phyloP scores from a whole-genome alignment of 768 basidiomycete genomes.

The Podaxis carcinomalis region DNA sequence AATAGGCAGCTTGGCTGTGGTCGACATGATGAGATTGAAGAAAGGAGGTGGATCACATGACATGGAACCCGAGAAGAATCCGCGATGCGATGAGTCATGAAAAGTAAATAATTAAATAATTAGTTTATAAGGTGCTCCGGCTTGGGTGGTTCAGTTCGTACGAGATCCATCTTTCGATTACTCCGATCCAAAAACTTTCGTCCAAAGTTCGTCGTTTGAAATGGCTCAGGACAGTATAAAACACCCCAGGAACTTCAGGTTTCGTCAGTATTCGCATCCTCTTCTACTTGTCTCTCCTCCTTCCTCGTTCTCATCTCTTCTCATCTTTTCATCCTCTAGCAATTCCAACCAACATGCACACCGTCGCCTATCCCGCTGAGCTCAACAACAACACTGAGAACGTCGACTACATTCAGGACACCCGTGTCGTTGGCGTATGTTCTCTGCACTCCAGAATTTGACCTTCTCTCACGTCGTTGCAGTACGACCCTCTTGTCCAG shows the following conservation, averaged over 20 bases:
- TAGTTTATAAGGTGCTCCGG: constrained; percentile 1
- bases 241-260: constrained; percentile 24
- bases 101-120: background rate
- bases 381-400: constrained; percentile 62
- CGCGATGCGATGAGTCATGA: background rate
- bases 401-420: constrained; percentile 76
- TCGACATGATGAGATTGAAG: background rate
- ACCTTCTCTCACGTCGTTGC: constrained; percentile 1
- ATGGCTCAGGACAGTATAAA: constrained; percentile 30
- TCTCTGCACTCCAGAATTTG: background rate
- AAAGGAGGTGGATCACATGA: background rate
- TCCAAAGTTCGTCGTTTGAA: constrained; percentile 2
- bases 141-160: constrained; percentile 11
- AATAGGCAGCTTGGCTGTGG: constrained; percentile 18
- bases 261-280: constrained; percentile 19
- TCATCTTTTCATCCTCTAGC: constrained; percentile 25
- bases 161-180: constrained; percentile 8
- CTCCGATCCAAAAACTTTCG: constrained; percentile 7
- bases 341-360: constrained; percentile 44
- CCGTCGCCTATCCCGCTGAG: constrained; percentile 56
- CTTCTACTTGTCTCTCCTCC: constrained; percentile 19
- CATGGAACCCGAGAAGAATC: constrained; percentile 2
- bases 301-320: constrained; percentile 19
- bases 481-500: constrained; percentile 97
- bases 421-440: constrained; percentile 75